Percentiles rank a stretch among this genome's conserved stretches.
These are phyloP conservation scores for Malassezia brasiliensis DNA, from an alignment of 1,284 basidiomycete species.

Conservation along the genomic window DNA sequence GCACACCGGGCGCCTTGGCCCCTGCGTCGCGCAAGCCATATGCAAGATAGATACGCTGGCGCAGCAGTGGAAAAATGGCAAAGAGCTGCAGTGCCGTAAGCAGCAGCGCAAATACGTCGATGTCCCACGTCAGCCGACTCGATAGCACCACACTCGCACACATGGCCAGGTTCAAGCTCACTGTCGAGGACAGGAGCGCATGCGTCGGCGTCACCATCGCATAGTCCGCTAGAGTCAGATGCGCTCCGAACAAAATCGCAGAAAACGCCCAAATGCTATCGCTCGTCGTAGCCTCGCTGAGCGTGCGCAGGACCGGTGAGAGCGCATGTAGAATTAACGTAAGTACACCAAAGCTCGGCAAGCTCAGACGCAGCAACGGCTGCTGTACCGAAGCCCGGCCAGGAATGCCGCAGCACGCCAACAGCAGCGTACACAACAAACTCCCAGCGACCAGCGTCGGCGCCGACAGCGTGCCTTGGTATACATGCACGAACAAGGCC, in stretches of 20 bases:
- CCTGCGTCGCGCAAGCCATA: background rate
- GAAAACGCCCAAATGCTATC: constrained; percentile 94
- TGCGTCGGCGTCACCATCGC: constrained; percentile 20
- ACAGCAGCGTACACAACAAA: background rate
- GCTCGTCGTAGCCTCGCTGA: constrained; percentile 86
- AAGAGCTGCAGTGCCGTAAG: constrained; percentile 59
- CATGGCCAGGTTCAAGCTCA: constrained; percentile 89
- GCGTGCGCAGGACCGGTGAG: constrained; percentile 77
- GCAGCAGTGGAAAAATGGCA: constrained; percentile 21
- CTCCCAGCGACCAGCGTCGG: constrained; percentile 9
- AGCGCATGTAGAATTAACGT: constrained; percentile 78
- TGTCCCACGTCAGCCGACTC: constrained; percentile 70
- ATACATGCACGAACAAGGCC: constrained; percentile 29
- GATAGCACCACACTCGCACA: constrained; percentile 88
- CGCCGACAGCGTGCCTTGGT: constrained; percentile 13
- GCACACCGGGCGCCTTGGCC: constrained; percentile 1
- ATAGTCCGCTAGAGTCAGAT: constrained; percentile 63
- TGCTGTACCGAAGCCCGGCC: background rate
- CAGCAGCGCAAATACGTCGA: constrained; percentile 80
- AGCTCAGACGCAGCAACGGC: background rate
- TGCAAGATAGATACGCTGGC: background rate
- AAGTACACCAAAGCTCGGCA: constrained; percentile 54
- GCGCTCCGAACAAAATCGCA: constrained; percentile 58
- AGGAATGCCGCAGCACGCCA: background rate
- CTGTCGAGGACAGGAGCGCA: constrained; percentile 56